Conservation (phyloP, 495 filamentous ascomycete genomes). For the Penicillium pulvis region DNA sequence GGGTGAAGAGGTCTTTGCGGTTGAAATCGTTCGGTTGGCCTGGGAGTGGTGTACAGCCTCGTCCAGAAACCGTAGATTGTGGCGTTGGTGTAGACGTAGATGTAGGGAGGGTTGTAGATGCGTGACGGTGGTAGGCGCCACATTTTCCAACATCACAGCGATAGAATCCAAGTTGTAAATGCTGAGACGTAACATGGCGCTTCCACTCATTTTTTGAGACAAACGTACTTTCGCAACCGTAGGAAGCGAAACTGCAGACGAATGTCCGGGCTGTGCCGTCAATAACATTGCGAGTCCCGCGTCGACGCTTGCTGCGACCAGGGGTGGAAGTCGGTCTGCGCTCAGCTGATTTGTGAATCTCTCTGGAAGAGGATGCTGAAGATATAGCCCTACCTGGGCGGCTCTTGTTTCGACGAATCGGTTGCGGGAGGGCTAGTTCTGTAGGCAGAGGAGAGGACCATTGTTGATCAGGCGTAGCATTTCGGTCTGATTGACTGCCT, state of each 20-base stretch:
- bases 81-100: slow-evolving; percentile 8
- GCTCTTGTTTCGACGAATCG: slow-evolving; percentile 3
- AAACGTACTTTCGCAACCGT: slow-evolving; percentile 84
- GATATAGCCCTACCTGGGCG: background rate
- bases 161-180: slow-evolving; percentile 78
- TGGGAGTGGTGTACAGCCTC: slow-evolving; percentile 3
- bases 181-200: slow-evolving; percentile 80
- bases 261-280: slow-evolving; percentile 63
- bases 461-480: slow-evolving; percentile 20
- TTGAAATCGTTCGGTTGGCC: slow-evolving; percentile 71
- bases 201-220: slow-evolving; percentile 98
- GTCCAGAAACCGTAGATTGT: slow-evolving; percentile 13
- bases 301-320: slow-evolving; percentile 16
- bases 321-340: slow-evolving; percentile 10
- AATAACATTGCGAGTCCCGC: slow-evolving; percentile 12
- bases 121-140: slow-evolving; percentile 22
- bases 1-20: slow-evolving; percentile 90
- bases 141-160: slow-evolving; percentile 73
- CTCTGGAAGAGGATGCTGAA: slow-evolving; percentile 1
- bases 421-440: slow-evolving; percentile 6
- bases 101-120: slow-evolving; percentile 19
- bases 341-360: slow-evolving; percentile 13
- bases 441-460: slow-evolving; percentile 13
- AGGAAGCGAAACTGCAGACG: slow-evolving; percentile 77
- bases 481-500: slow-evolving; percentile 20